These are phyloP conservation scores for Scenedesmus sp. DNA, from an alignment of 163 green algal species.

Conservation along the genomic window DNA sequence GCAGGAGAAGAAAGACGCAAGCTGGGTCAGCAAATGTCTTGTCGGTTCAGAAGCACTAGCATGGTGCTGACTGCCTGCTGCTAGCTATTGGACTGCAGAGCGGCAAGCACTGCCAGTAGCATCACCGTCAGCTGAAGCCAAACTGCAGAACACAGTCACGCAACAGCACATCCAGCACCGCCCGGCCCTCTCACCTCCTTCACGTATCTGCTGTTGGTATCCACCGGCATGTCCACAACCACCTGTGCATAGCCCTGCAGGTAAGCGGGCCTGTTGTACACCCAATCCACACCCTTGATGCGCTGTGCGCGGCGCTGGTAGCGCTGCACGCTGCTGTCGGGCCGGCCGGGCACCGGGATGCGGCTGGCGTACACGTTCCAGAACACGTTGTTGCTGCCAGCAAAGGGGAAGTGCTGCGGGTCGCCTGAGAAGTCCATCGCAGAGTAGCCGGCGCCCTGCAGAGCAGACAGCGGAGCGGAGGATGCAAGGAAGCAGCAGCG, in stretches of 20 bases:
- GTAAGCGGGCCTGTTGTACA: not conserved
- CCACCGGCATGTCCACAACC: conserved; percentile 15
- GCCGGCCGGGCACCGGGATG: not conserved
- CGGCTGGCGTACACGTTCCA: conserved; percentile 17
- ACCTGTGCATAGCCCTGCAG: conserved; percentile 29
- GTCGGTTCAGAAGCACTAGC: too few relatives aligned
- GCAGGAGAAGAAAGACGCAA: not conserved
- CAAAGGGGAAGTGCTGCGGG: conserved; percentile 21
- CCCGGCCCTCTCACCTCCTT: not conserved
- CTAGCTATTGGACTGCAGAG: not conserved
- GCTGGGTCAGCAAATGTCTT: not conserved
- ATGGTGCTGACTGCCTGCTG: not conserved
- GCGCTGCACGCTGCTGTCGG: conserved; percentile 9
- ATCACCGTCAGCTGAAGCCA: not conserved
- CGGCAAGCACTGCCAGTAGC: too few relatives aligned
- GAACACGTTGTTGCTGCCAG: conserved; percentile 34
- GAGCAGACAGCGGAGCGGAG: not conserved
- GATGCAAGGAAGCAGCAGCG: not conserved
- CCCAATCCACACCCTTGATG: not conserved
- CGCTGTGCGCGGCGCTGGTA: not conserved
- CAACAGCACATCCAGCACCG: not conserved
- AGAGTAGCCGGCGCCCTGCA: not conserved
- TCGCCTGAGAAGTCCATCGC: conserved; percentile 6
- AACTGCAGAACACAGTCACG: not conserved
- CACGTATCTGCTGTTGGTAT: not conserved